Base-by-base conservation (phyloP, 2,329 filamentous ascomycete genomes). In the Coleophoma eucalyptorum region DNA sequence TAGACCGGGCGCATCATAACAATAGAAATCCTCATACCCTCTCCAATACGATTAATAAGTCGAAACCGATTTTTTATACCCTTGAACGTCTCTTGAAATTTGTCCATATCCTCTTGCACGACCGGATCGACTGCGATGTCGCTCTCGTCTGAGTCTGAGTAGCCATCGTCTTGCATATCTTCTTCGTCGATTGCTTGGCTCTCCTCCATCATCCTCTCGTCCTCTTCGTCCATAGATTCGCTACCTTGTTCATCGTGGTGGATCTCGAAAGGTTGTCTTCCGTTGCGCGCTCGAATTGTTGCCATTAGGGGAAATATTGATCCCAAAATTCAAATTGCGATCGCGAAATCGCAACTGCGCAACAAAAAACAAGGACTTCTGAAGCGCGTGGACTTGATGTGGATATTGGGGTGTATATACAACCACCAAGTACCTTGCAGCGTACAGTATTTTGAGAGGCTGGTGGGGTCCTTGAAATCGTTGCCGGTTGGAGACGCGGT, bases 41-140 rank as follows among this genome's bases (percentile, higher is more conserved):
- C 94, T 64, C 94, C 94, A 64, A 99, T 99, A 55, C 93, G 87
- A 71, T 97, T 97, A 67, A 99, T 94, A 49, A 99, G 73, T 48
- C 92, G 86, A 70, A 93, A 99, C 51, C 86, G 84, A 62, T 89
- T 80, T 58, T 81, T 87, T 67, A 97, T 95, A 47, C 88, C 89
- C 35, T 85, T 85, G 66, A 97, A 97, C 33, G 84, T 87, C 49
- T 83, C 77, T 61, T 93, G 86, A 51, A 99, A 83, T 59, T 85
- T 89, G 48, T 84, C 81, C 82, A 99, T 99, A 67, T 99, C 94
- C 48, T 91, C 84, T 55, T 84, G 80, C 13, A 96, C 89, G 5
- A 73, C 74, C 18, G 80, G 74, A 58, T 92, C 87, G 35, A 90
- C 76, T 13, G 74, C 69, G 21, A 79, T 76, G 46, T 89, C 83